These are phyloP conservation scores for Aegilops bicornis DNA, from an alignment of 176 grass and related monocot species.

Conservation along the genomic window DNA sequence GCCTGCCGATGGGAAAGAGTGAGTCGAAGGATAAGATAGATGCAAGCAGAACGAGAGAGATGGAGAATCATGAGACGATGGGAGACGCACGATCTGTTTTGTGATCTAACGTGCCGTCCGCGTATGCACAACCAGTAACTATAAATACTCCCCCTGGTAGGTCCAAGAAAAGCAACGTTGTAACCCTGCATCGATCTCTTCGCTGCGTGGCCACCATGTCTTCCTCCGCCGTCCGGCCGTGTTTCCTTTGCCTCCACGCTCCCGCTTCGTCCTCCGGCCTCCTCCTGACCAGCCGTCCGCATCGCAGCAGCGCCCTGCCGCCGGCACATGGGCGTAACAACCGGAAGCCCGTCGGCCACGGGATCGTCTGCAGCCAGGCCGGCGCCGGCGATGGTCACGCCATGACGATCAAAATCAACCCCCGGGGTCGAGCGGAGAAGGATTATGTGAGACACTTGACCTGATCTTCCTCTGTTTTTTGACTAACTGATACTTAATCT, in stretches of 20 bases:
- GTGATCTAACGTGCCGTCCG: too few species aligned
- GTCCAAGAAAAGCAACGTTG: too few species aligned
- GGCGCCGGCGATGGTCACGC: too few species aligned
- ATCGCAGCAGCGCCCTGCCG: not conserved
- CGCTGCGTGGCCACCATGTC: not conserved
- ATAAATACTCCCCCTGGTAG: not conserved
- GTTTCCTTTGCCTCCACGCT: not conserved
- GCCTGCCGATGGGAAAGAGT: too few species aligned
- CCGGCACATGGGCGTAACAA: not conserved
- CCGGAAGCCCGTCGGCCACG: not conserved
- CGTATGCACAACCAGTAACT: not conserved
- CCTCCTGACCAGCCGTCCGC: not conserved
- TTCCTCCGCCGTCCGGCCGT: not conserved
- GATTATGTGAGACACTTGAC: not conserved
- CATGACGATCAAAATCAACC: not conserved
- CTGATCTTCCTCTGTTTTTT: not conserved
- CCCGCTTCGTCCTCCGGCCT: not conserved
- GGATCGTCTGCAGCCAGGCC: not conserved
- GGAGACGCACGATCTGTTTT: too few species aligned
- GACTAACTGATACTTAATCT: not conserved
- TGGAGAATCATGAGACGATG: too few species aligned
- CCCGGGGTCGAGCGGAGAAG: not conserved
- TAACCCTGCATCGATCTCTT: not conserved
- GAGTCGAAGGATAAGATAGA: too few species aligned
- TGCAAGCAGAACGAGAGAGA: too few species aligned